Percentiles rank a stretch among this genome's conserved stretches.
phyloP scores from a whole-genome alignment of 2,329 filamentous ascomycete species.

The Chaetothyriales sp. region DNA sequence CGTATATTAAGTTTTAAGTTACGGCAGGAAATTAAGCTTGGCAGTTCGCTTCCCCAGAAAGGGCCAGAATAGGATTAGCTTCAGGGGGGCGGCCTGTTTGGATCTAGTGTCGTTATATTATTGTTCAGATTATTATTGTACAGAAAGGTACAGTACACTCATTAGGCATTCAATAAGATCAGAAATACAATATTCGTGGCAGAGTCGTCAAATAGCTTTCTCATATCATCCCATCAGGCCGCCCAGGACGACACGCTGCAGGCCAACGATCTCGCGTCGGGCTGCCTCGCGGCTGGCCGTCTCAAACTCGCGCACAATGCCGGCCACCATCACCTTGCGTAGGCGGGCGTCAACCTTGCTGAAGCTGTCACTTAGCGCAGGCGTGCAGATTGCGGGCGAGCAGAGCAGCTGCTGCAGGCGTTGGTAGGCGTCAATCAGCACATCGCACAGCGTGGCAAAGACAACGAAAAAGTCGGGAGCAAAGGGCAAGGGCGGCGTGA shows the following conservation, averaged over 20 bases:
- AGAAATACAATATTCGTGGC: too few relatives aligned
- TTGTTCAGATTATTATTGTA: too few relatives aligned
- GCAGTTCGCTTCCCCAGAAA: too few relatives aligned
- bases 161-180: too few relatives aligned
- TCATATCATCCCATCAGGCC: slow-evolving; percentile 29
- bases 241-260: slow-evolving; percentile 78
- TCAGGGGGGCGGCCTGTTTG: too few relatives aligned
- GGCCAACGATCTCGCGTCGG: slow-evolving; percentile 66
- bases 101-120: too few relatives aligned
- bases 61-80: too few relatives aligned
- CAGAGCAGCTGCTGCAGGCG: slow-evolving; percentile 60
- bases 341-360: slow-evolving; percentile 75
- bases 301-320: slow-evolving; percentile 83
- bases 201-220: too few relatives aligned
- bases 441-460: slow-evolving; percentile 88
- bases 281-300: slow-evolving; percentile 62
- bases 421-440: slow-evolving; percentile 82
- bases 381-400: slow-evolving; percentile 57
- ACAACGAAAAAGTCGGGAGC: slow-evolving; percentile 96
- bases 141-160: too few relatives aligned
- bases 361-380: slow-evolving; percentile 66
- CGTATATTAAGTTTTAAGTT: too few relatives aligned
- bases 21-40: too few relatives aligned
- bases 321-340: slow-evolving; percentile 75
- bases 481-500: slow-evolving; percentile 87